Conservation (phyloP, 495 filamentous ascomycete species). For the Daldinia decipiens region DNA sequence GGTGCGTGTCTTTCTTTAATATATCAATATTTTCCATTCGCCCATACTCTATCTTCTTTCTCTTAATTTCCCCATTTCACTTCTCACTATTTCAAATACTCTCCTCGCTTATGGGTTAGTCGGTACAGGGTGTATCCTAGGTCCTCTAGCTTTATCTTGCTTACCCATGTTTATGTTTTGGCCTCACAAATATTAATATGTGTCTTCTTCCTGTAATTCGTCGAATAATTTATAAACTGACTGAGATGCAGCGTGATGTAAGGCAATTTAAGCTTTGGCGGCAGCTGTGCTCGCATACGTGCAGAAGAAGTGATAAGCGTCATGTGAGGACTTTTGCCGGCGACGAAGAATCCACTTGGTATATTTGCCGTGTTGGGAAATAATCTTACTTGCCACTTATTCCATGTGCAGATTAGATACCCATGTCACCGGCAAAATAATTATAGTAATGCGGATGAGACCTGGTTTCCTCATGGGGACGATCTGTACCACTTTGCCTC, state of each 20-base stretch:
- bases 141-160: not conserved
- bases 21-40: not conserved
- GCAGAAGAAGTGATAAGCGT: not conserved
- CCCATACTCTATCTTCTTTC: not conserved
- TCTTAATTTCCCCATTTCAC: not conserved
- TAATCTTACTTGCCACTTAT: constrained; percentile 29
- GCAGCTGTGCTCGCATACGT: not conserved
- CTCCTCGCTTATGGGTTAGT: not conserved
- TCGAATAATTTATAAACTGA: not conserved
- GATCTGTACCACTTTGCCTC: constrained; percentile 14
- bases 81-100: not conserved
- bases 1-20: not conserved
- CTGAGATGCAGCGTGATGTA: not conserved
- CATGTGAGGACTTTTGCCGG: constrained; percentile 34
- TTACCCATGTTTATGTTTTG: not conserved
- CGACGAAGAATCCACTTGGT: constrained; percentile 21
- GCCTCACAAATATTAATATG: not conserved
- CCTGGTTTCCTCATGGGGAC: constrained; percentile 24
- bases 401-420: constrained; percentile 31
- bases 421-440: constrained; percentile 45
- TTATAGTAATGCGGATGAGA: constrained; percentile 26
- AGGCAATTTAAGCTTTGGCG: not conserved
- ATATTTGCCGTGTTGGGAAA: constrained; percentile 38
- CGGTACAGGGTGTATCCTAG: not conserved
- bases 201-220: not conserved